Base-by-base conservation (phyloP, 1,284 basidiomycete genomes). In the Psilocybe mexicana region DNA sequence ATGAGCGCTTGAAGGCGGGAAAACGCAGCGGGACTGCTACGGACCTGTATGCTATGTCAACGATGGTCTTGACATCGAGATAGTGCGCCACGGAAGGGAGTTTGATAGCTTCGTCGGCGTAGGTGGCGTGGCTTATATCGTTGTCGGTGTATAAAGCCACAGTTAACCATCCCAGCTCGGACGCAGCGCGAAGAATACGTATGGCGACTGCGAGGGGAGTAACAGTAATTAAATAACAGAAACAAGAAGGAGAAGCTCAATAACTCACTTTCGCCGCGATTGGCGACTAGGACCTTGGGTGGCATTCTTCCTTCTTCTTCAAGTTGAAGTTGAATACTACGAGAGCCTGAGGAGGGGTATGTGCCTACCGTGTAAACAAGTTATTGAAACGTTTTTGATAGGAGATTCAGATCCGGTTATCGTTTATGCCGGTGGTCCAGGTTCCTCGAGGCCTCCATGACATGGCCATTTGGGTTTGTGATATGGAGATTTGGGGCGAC, bases 221-320 rank as follows among this genome's bases (percentile, higher is more conserved):
- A 35, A 6, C 25, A 46, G 6, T 38, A 44, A 26, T 56, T 49
- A 47, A 53, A 57, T 44, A 51, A 63, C 56, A 58, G 47, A 38
- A 55, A 44, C 25, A 30, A 46, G 45, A 47, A 7, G 8, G 30
- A 43, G 45, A 38, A 24, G 35, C 47, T 25, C 18, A 35, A 55
- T 38, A 35, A 67, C 74, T 69, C 58, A 75, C 74, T 74, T 66
- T 75, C 74, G 46, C 74, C 74, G 59, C 74, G 62, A 56, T 74
- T 74, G 11, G 72, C 74, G 24, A 75, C 72, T 26, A 75, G 64
- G 10, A 74, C 38, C 1, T 40, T 40, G n/a, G 65, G 65, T 63
- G 66, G 67, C 47, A 42, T 57, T 47, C 18, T 18, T 18, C 18
- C 18, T 18, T 18, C 18, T 18, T 18, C 18, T 18, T 18, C 18